Evolutionary conservation across 768 basidiomycete species (phyloP).

Genomic region (Rhodotorula diobovata): DNA sequence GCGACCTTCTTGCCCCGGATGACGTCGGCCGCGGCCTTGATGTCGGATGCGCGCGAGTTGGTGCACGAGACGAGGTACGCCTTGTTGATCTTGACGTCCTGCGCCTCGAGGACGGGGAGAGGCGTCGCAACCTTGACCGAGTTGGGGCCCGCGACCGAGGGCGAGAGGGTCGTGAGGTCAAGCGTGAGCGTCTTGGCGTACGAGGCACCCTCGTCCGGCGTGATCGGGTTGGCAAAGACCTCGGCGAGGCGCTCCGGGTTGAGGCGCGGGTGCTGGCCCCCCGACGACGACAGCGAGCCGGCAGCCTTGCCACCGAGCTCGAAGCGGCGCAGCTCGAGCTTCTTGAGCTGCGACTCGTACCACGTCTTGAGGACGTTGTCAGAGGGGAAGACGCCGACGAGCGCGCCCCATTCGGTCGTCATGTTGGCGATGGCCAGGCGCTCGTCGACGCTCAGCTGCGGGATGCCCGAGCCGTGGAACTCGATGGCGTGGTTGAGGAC

Average conservation of each 20-base stretch:
- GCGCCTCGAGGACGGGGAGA: slow-evolving; percentile 70
- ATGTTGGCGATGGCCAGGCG: slow-evolving; percentile 90
- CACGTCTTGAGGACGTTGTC: slow-evolving; percentile 75
- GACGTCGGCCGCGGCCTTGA: slow-evolving; percentile 86
- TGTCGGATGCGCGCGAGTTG: slow-evolving; percentile 91
- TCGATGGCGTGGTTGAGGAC: slow-evolving; percentile 96
- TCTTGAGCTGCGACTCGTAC: slow-evolving; percentile 72
- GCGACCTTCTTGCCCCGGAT: slow-evolving; percentile 69
- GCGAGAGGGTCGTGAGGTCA: slow-evolving; percentile 87
- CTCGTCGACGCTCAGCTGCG: slow-evolving; percentile 76
- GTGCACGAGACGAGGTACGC: slow-evolving; percentile 98
- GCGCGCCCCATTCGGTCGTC: slow-evolving; percentile 99
- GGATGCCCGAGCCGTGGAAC: slow-evolving; percentile 83
- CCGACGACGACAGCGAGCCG: slow-evolving; percentile 44
- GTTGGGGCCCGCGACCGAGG: slow-evolving; percentile 95
- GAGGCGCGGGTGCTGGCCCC: slow-evolving; percentile 68
- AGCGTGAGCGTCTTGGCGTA: slow-evolving; percentile 86
- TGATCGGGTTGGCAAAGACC: slow-evolving; percentile 54
- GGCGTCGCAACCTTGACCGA: slow-evolving; percentile 96
- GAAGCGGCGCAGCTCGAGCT: slow-evolving; percentile 73
- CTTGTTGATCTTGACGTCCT: slow-evolving; percentile 79
- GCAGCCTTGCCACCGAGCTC: slow-evolving; percentile 49
- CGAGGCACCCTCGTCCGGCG: slow-evolving; percentile 70
- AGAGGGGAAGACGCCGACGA: slow-evolving; percentile 90
- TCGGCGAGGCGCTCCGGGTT: slow-evolving; percentile 66